These are phyloP conservation scores for Picea mariana DNA, from an alignment of 83 land plant genomes.

Conservation along the genomic window DNA sequence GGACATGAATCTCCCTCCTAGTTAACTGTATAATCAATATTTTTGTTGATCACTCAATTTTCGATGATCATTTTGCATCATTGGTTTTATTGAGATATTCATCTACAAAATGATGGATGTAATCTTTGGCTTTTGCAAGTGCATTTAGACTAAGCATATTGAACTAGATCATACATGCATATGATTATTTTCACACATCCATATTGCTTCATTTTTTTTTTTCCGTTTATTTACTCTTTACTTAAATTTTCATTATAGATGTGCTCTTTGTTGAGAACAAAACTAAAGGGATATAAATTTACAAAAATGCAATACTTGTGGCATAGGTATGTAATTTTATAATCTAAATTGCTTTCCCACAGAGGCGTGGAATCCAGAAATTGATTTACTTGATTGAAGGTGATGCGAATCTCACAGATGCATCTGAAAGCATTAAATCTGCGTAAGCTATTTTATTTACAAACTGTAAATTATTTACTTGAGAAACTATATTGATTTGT, in stretches of 20 bases:
- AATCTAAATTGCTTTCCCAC: constrained; percentile 15
- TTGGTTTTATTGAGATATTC: background rate
- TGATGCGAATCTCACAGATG: constrained; percentile 81
- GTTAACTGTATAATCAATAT: no score
- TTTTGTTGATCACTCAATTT: background rate
- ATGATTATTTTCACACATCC: background rate
- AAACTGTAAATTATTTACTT: background rate
- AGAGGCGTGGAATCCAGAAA: constrained; percentile 87
- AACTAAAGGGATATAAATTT: background rate
- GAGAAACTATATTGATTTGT: background rate
- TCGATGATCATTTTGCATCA: background rate
- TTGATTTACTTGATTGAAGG: constrained; percentile 93
- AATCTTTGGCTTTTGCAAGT: background rate
- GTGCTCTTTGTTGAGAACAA: background rate
- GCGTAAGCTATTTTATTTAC: constrained; percentile 56
- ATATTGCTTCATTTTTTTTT: background rate
- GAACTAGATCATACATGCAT: background rate
- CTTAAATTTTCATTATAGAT: no score
- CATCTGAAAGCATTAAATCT: constrained; percentile 85
- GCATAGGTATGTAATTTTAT: background rate
- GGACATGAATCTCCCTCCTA: no score
- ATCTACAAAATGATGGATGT: background rate
- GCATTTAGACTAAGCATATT: background rate
- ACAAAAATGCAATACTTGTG: background rate
- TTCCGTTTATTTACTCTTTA: background rate